Evolutionary conservation across 2,329 filamentous ascomycete genomes (phyloP), one percentile per base, ranked within the genome.

Genomic region (Colletotrichum sp.): DNA sequence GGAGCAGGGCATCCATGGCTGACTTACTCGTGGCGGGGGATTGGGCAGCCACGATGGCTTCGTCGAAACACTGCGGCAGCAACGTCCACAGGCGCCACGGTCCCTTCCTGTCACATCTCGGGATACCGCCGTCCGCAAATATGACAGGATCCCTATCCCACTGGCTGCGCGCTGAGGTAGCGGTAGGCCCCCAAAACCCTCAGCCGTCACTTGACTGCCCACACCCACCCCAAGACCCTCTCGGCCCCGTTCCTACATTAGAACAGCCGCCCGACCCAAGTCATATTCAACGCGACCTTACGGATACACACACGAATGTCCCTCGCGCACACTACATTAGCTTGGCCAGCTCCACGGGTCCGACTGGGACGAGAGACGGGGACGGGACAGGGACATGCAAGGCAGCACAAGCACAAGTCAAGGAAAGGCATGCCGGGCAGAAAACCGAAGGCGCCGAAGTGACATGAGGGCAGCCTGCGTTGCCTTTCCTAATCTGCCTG

Each of bases 211-310:
- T 68, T 73, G 69, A 69, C 55, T 69, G 32, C 34, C 57, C 60
- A 59, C 69, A 72, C 64, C 71, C 64, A 64, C 69, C 10, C 8
- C 59, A 64, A 39, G 59, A 69, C 73, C 73, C 70, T 60, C 34
- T 69, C 52, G 57, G 44, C 73, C 73, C 73, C 73, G 73, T 76
- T 76, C 73, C 70, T 73, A 73, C 73, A 76, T 76, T 73, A 72
- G 59, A 73, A 21, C 59, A 73, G 36, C 73, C 64, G 57, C 70
- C 34, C 64, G 63, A 65, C 59, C 59, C 72, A 75, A 55, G 68
- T 67, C 32, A 26, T 75, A 30, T 49, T 15, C 59, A 57, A 9
- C 64, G 64, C 66, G 57, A 57, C 57, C 24, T 44, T 67, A 62
- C 18, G 59, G 18, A 18, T 62, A 32, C 30, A 60, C 69, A 28